These are phyloP conservation scores for Kodamaea sp. DNA, from an alignment of 1,139 yeast genomes.

Conservation along the genomic window DNA sequence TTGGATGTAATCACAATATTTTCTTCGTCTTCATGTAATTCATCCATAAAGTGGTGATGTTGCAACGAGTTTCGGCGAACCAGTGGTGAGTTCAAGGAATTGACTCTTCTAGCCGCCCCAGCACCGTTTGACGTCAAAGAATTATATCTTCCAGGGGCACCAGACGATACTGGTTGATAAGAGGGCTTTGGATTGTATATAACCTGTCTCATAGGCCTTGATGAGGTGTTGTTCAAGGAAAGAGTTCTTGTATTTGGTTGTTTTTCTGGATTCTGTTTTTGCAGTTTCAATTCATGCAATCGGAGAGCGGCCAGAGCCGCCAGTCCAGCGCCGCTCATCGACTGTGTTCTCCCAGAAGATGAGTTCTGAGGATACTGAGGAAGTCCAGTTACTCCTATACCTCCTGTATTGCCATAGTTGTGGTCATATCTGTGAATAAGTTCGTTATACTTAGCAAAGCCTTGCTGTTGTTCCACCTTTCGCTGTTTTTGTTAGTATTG, in stretches of 20 bases:
- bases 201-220: constrained; percentile 23
- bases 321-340: constrained; percentile 35
- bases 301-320: constrained; percentile 45
- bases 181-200: constrained; percentile 43
- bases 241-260: constrained; percentile 1
- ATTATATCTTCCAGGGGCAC: constrained; percentile 4
- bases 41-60: constrained; percentile 1
- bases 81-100: constrained; percentile 4
- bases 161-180: constrained; percentile 15
- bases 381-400: constrained; percentile 19
- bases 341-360: constrained; percentile 15
- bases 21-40: constrained; percentile 17
- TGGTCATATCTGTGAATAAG: constrained; percentile 29
- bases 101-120: neutral
- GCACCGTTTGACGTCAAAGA: constrained; percentile 6
- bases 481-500: constrained; percentile 5
- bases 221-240: constrained; percentile 23
- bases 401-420: constrained; percentile 8
- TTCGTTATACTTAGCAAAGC: constrained; percentile 37
- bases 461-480: constrained; percentile 26
- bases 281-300: constrained; percentile 19
- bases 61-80: constrained; percentile 3
- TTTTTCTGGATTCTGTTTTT: neutral
- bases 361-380: constrained; percentile 12
- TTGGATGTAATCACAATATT: constrained; percentile 37